Conservation (phyloP, 2,329 filamentous ascomycete species). For the Cladosporium sphaerospermum region DNA sequence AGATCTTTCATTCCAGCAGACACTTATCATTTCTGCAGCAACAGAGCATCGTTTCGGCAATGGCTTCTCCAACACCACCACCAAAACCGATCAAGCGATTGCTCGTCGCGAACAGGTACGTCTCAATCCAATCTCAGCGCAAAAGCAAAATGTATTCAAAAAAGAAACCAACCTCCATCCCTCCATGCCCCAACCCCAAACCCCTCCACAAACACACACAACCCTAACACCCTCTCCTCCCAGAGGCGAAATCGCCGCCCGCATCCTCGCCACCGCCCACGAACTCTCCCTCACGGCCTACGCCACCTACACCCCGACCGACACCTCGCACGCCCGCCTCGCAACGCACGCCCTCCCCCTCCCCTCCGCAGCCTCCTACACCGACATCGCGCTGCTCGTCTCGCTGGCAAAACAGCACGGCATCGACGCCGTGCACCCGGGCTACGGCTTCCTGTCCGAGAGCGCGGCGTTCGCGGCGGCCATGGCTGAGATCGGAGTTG, state of each 20-base stretch:
- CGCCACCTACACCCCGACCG: constrained; percentile 50
- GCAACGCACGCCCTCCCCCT: constrained; percentile 48
- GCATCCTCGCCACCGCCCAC: constrained; percentile 54
- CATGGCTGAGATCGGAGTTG: constrained; percentile 42
- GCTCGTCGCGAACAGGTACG: constrained; percentile 27
- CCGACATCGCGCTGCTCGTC: constrained; percentile 46
- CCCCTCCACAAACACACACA: background rate
- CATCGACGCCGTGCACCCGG: constrained; percentile 53
- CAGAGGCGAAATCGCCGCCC: constrained; percentile 59
- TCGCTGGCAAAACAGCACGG: constrained; percentile 42
- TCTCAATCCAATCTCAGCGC: background rate
- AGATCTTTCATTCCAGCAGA: too few species aligned
- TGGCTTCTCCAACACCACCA: background rate
- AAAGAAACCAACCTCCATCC: background rate
- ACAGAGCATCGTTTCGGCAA: background rate
- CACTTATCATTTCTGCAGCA: too few species aligned
- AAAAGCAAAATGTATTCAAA: too few species aligned
- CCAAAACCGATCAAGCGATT: constrained; percentile 23
- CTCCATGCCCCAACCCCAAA: background rate
- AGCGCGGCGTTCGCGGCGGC: constrained; percentile 44
- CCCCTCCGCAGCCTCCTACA: constrained; percentile 46
- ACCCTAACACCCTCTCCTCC: background rate
- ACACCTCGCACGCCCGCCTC: constrained; percentile 49
- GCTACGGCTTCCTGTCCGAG: constrained; percentile 59
- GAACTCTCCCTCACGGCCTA: constrained; percentile 53